Evolutionary conservation across 1,139 yeast species (phyloP), one percentile per base, ranked within the genome.

Genomic region (Geotrichum carabidarum): DNA sequence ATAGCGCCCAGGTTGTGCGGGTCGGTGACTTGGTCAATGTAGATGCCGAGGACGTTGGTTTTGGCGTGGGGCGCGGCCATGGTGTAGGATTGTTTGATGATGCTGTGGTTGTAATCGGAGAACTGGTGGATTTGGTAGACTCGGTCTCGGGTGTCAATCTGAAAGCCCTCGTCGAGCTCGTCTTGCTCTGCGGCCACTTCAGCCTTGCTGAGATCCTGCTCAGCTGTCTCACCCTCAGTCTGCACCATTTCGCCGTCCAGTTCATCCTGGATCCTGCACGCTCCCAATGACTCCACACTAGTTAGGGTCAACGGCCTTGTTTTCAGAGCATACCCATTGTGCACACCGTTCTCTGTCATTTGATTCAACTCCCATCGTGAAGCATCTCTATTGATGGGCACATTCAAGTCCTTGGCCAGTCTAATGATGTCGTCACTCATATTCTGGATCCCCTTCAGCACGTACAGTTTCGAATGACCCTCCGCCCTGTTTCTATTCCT

Each of bases 1-100:
- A 91, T 82, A 36, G 95, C 95, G 1, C 98, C 98, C 63, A 88
- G 75, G 66, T 91, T 91, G 67, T 88, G 95, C 0, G 97, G 95
- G 66, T 91, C 97, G 4, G 90, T 83, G 51, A 91, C 78, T 58
- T 87, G 91, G 68, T 90, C 97, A 44, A 90, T 70, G 63, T 79
- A 88, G 3, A 90, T 63, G 0, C 93, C 96, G 15, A 90, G 65
- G 0, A 96, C 95, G 62, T 73, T 74, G 40, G 69, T 69, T 46
- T 70, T 69, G 32, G 60, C 61, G 4, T 65, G 60, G 43, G 63
- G 56, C 15, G 55, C 42, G n/a, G 44, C 43, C 42, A 51, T 56
- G 11, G 15, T 22, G 22, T 44, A 44, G 12, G 8, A 12, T 17
- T 32, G 5, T 42, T 35, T 36, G 27, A 30, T 41, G 18, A 45